A percentile compares a stretch with the other conserved stretches of the same genome.
These are phyloP conservation scores for Debaryomyces psychrophilus DNA, from an alignment of 1,139 yeast genomes.

Conservation along the genomic window DNA sequence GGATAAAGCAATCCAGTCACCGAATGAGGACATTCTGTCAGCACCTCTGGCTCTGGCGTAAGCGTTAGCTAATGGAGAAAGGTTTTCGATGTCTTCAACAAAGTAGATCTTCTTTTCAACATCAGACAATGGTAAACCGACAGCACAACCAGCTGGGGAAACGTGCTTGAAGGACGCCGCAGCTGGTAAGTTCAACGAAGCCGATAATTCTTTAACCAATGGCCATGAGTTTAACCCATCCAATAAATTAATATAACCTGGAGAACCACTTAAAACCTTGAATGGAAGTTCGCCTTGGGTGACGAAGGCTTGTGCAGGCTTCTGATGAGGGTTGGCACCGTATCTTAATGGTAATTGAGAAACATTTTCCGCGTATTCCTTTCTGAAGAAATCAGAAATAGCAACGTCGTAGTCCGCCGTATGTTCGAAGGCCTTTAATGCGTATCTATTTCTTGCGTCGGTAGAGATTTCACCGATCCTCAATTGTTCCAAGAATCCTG, in stretches of 20 bases:
- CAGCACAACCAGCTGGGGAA: constrained; percentile 98
- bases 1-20: constrained; percentile 96
- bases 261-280: constrained; percentile 90
- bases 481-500: constrained; percentile 81
- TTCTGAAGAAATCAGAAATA: constrained; percentile 95
- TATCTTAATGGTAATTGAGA: constrained; percentile 93
- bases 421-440: constrained; percentile 96
- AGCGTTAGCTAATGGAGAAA: constrained; percentile 96
- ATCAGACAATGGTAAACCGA: constrained; percentile 88
- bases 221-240: constrained; percentile 99
- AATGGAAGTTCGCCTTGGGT: constrained; percentile 87
- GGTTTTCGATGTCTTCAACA: constrained; percentile 90
- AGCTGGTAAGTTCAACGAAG: constrained; percentile 93
- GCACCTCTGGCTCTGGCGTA: constrained; percentile 99
- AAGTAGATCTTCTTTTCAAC: constrained; percentile 93
- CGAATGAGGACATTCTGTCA: constrained; percentile 98
- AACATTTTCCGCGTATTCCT: constrained; percentile 87
- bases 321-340: constrained; percentile 99
- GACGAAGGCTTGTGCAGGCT: constrained; percentile 97
- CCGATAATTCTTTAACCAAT: constrained; percentile 92
- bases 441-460: constrained; percentile 78
- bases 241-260: constrained; percentile 93
- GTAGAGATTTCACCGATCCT: constrained; percentile 69
- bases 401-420: constrained; percentile 97
- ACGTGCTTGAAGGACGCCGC: constrained; percentile 99